Evolutionary conservation across 2,329 filamentous ascomycete species (phyloP).

Genomic region (Phialemoniopsis sp.): DNA sequence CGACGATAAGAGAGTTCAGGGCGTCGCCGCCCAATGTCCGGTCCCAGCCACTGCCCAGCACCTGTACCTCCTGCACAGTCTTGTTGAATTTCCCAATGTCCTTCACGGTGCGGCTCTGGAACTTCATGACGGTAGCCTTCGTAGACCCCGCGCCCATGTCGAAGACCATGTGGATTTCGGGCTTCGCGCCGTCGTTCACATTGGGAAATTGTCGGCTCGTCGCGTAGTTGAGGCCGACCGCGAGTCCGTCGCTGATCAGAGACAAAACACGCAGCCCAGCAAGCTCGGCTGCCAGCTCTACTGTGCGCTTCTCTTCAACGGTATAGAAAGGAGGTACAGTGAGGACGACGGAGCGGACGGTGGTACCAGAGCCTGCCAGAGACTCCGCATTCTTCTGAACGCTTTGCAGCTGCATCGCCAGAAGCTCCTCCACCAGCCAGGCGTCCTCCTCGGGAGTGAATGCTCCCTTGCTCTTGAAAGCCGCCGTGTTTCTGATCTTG

Average conservation of each 20-base stretch:
- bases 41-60: conserved; percentile 85
- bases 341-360: conserved; percentile 78
- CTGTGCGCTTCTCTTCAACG: conserved; percentile 80
- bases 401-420: conserved; percentile 95
- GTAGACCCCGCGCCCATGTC: conserved; percentile 97
- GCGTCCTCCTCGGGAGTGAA: conserved; percentile 59
- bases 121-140: conserved; percentile 83
- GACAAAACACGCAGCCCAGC: conserved; percentile 83
- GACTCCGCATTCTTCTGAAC: conserved; percentile 84
- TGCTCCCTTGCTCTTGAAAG: conserved; percentile 71
- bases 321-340: conserved; percentile 91
- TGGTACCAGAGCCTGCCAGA: conserved; percentile 70
- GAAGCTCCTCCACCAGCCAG: conserved; percentile 83
- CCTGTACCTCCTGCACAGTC: conserved; percentile 91
- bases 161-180: conserved; percentile 89
- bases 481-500: conserved; percentile 61
- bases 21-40: conserved; percentile 83
- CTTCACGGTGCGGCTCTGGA: conserved; percentile 86
- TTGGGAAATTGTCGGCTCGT: conserved; percentile 86
- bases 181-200: conserved; percentile 75
- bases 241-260: conserved; percentile 83
- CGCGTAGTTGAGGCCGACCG: conserved; percentile 93
- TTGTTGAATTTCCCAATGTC: conserved; percentile 93
- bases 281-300: conserved; percentile 79
- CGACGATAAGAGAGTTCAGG: conserved; percentile 81